Base-by-base conservation (phyloP, 108 stramenopile species). In the Nitzschia sp. region DNA sequence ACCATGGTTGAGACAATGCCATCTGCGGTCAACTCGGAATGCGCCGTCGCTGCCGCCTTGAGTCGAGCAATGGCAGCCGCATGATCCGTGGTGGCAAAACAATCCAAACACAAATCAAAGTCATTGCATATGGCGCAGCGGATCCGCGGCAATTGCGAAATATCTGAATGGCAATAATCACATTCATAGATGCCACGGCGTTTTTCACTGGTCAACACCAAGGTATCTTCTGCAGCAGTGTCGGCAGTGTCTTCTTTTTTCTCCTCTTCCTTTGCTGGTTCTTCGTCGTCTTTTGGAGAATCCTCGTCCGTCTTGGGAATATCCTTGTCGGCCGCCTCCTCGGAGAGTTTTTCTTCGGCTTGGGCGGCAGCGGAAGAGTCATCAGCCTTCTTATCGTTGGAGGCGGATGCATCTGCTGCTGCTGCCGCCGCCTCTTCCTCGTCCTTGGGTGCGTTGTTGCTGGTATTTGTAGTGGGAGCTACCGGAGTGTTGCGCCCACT, bases 41-140 rank as follows among this genome's bases (percentile, higher is more conserved):
- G 72, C 17, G 72, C 57, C 5, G 53, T 52, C 4, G 53, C 53
- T 3, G 72, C 54, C 2, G 76, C 72, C 35, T 63, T 66, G 25
- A 73, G 41, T 21, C 78, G 59, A 1, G 72, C 66, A 48, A 71
- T 71, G 34, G 76, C 71, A 3, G 71, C 77, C 1, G 36, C 28
- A 53, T 85, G 85, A 63, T 91, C 82, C 29, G 82, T 75, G 0
- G 75, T 86, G 17, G 81, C 80, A 59, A 96, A 88, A 57, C 95
- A 96, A 46, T 96, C 92, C 69, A 93, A 69, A 61, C 95, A 96
- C 15, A 93, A 58, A 71, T 96, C 95, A 68, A 93, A 96, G 45
- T 96, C 95, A 26, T 71, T 73, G 67, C 92, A 93, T 11, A 84
- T 69, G 13, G 90, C 92, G 63, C 95, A 96, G 23, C 92, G 83